These are phyloP conservation scores for Lepiota venenata DNA, from an alignment of 768 basidiomycete genomes.

Conservation along the genomic window DNA sequence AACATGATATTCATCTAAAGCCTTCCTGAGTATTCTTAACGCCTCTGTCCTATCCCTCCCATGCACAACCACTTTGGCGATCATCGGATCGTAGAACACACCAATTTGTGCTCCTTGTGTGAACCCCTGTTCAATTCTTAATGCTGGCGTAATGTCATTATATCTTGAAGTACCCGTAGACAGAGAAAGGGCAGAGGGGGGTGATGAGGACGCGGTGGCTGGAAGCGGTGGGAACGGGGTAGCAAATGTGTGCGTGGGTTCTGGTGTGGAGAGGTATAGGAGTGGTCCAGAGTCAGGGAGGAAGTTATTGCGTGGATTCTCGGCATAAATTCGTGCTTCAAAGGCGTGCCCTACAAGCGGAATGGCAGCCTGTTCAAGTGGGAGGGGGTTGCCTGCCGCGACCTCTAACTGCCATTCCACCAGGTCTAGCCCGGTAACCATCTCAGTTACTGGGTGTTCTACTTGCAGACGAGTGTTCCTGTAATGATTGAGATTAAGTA, in stretches of 20 bases:
- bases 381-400: constrained; percentile 84
- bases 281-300: constrained; percentile 87
- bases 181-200: constrained; percentile 25
- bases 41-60: constrained; percentile 84
- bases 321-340: constrained; percentile 94
- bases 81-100: constrained; percentile 91
- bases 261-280: constrained; percentile 77
- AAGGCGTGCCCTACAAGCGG: constrained; percentile 92
- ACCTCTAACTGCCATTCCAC: constrained; percentile 97
- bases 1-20: constrained; percentile 85
- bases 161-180: constrained; percentile 23
- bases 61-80: constrained; percentile 88
- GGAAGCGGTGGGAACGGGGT: constrained; percentile 32
- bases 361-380: constrained; percentile 71
- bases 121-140: constrained; percentile 92
- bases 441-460: constrained; percentile 92
- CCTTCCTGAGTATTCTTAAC: constrained; percentile 72
- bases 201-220: constrained; percentile 18
- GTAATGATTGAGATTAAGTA: constrained; percentile 8
- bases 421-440: constrained; percentile 91
- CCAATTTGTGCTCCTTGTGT: constrained; percentile 75
- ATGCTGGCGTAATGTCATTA: constrained; percentile 44
- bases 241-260: constrained; percentile 68
- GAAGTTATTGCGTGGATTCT: constrained; percentile 91
- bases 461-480: constrained; percentile 88